These are phyloP conservation scores for Jimgerdemannia lactiflua DNA, from an alignment of 192 early-diverging fungal genomes.

Conservation along the genomic window DNA sequence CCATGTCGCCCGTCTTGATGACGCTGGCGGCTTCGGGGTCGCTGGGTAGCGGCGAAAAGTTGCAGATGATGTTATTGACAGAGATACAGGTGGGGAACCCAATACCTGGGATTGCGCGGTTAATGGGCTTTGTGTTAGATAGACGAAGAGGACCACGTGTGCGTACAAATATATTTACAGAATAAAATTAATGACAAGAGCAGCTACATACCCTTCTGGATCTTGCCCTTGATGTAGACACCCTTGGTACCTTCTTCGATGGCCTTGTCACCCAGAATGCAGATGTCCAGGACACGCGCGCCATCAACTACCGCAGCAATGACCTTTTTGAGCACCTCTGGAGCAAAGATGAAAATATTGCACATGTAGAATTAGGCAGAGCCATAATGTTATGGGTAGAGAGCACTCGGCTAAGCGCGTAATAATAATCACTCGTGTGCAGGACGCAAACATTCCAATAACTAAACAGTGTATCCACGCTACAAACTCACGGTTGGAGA, in stretches of 20 bases:
- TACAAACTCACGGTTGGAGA: conserved; percentile 70
- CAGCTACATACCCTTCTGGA: conserved; percentile 58
- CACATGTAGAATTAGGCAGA: neutral
- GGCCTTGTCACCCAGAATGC: conserved; percentile 81
- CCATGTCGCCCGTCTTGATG: conserved; percentile 81
- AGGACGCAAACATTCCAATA: neutral
- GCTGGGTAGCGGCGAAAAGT: conserved; percentile 80
- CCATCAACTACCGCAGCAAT: conserved; percentile 70
- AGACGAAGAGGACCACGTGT: neutral
- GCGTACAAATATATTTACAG: neutral
- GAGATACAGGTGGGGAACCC: conserved; percentile 87
- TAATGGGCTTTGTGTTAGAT: neutral
- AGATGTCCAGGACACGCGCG: conserved; percentile 84
- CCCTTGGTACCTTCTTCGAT: conserved; percentile 76
- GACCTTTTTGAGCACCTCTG: conserved; percentile 50
- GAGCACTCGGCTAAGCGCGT: conserved; percentile 1
- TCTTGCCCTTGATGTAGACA: conserved; percentile 79
- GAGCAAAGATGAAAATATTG: too few species aligned
- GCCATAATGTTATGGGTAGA: conserved; percentile 12
- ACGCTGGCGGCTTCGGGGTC: conserved; percentile 55
- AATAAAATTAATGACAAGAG: neutral
- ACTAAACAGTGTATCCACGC: neutral
- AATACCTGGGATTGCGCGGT: conserved; percentile 48
- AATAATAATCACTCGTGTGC: too few species aligned
- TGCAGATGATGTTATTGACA: conserved; percentile 79